phyloP scores from a whole-genome alignment of 2,329 filamentous ascomycete genomes.

The Stemphylium vesicarium region DNA sequence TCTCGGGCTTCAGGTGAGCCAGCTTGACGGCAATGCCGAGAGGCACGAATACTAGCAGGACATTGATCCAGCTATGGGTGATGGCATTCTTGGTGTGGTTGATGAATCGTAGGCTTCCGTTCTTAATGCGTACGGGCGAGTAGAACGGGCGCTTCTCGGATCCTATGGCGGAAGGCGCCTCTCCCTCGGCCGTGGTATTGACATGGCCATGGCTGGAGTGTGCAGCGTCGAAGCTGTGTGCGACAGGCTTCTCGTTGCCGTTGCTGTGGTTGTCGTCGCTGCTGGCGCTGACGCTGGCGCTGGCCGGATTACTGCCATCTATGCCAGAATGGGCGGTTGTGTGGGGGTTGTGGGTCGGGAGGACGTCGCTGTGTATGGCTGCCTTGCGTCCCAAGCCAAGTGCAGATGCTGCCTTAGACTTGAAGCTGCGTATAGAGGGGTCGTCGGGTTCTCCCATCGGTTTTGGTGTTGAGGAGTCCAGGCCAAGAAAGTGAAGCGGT shows the following conservation, averaged over 20 bases:
- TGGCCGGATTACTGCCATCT: slow-evolving; percentile 6
- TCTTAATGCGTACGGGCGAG: slow-evolving; percentile 55
- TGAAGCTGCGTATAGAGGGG: slow-evolving; percentile 58
- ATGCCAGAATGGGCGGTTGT: slow-evolving; percentile 22
- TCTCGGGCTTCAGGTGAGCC: slow-evolving; percentile 48
- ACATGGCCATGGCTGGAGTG: slow-evolving; percentile 36
- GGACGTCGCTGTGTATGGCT: slow-evolving; percentile 35
- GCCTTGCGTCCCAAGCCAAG: slow-evolving; percentile 52
- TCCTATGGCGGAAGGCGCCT: slow-evolving; percentile 61
- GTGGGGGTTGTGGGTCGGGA: slow-evolving; percentile 37
- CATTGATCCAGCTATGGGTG: slow-evolving; percentile 77
- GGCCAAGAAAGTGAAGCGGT: slow-evolving; percentile 29
- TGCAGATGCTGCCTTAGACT: slow-evolving; percentile 56
- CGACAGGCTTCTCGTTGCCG: slow-evolving; percentile 32
- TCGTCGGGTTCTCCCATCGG: slow-evolving; percentile 64
- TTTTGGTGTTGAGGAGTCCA: slow-evolving; percentile 28
- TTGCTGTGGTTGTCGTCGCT: slow-evolving; percentile 6
- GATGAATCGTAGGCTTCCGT: slow-evolving; percentile 60
- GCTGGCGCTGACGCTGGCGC: background rate
- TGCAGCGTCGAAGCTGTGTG: slow-evolving; percentile 11
- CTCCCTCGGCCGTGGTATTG: slow-evolving; percentile 58
- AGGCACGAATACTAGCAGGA: slow-evolving; percentile 78
- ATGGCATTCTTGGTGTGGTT: slow-evolving; percentile 65
- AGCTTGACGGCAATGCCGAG: slow-evolving; percentile 71
- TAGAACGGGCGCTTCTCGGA: slow-evolving; percentile 52